Evolutionary conservation across 805 yeast species (phyloP).

Genomic region (Peterozyma toletana): DNA sequence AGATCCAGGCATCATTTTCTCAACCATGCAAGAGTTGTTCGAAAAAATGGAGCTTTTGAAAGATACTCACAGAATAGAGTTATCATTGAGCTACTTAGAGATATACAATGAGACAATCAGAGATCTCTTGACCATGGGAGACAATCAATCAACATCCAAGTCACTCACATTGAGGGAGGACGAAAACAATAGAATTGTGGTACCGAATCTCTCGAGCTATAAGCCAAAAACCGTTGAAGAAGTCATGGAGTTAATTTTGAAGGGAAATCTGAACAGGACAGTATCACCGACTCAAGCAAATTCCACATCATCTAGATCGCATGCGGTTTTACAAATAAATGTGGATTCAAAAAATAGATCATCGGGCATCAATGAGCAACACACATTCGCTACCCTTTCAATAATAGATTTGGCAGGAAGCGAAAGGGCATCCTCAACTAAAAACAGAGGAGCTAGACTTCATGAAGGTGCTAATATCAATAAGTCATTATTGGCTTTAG

Average conservation of each 20-base stretch:
- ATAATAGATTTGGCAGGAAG: slow-evolving; percentile 93
- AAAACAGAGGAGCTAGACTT: slow-evolving; percentile 72
- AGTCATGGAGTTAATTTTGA: slow-evolving; percentile 68
- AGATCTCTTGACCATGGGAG: slow-evolving; percentile 49
- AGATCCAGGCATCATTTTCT: slow-evolving; percentile 72
- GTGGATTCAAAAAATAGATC: slow-evolving; percentile 52
- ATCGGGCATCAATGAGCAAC: slow-evolving; percentile 58
- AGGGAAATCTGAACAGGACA: slow-evolving; percentile 72
- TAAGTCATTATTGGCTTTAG: slow-evolving; percentile 79
- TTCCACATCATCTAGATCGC: slow-evolving; percentile 85
- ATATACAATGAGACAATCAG: slow-evolving; percentile 86
- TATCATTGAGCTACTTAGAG: slow-evolving; percentile 71
- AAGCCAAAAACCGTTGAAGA: slow-evolving; percentile 57
- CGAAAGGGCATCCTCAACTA: slow-evolving; percentile 88
- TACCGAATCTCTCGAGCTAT: slow-evolving; percentile 62
- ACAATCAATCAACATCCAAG: slow-evolving; percentile 23
- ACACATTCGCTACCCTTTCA: slow-evolving; percentile 71
- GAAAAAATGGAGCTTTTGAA: slow-evolving; percentile 45
- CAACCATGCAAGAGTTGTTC: slow-evolving; percentile 74
- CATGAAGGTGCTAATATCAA: slow-evolving; percentile 94
- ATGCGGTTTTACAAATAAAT: slow-evolving; percentile 83
- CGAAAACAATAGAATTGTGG: slow-evolving; percentile 54
- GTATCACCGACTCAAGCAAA: slow-evolving; percentile 89
- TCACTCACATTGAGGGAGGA: slow-evolving; percentile 66
- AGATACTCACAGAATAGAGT: slow-evolving; percentile 50